Evolutionary conservation across 257 asterid species (phyloP).

Genomic region (Anisodus acutangulus): DNA sequence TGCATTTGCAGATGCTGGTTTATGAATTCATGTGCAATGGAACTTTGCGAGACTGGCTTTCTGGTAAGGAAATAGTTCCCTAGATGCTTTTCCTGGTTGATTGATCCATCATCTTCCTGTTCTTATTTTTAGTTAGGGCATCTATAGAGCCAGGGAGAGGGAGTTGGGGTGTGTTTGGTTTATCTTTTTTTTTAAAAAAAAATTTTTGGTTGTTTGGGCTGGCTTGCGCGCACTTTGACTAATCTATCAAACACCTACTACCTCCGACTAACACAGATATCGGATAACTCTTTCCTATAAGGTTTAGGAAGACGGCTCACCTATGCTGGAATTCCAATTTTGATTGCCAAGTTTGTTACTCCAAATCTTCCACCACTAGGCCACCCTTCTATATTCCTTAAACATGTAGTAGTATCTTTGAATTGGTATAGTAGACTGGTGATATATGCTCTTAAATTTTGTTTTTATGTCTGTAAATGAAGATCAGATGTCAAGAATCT

Average conservation of each 20-base stretch:
- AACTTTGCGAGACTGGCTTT: slow-evolving; percentile 71
- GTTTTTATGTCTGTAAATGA: background rate
- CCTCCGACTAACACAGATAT: background rate
- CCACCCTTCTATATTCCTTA: background rate
- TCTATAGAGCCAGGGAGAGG: background rate
- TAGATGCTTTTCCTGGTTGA: background rate
- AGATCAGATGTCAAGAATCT: slow-evolving; percentile 17
- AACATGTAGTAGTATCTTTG: slow-evolving; percentile 1
- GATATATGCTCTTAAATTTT: slow-evolving; percentile 1
- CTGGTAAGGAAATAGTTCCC: slow-evolving; percentile 50
- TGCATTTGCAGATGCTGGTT: slow-evolving; percentile 71
- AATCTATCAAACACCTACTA: background rate
- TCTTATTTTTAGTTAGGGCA: background rate
- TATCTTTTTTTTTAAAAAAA: background rate
- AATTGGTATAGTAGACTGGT: background rate
- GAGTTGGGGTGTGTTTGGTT: background rate
- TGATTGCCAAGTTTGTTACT: background rate
- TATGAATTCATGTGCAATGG: slow-evolving; percentile 90
- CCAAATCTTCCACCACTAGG: background rate
- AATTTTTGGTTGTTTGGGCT: background rate
- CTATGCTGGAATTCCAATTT: background rate
- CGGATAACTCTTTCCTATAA: background rate
- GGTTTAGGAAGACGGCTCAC: background rate
- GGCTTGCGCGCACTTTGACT: background rate
- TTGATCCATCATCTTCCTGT: background rate